These are phyloP conservation scores for Tricholomella constricta DNA, from an alignment of 768 basidiomycete species.

Conservation along the genomic window DNA sequence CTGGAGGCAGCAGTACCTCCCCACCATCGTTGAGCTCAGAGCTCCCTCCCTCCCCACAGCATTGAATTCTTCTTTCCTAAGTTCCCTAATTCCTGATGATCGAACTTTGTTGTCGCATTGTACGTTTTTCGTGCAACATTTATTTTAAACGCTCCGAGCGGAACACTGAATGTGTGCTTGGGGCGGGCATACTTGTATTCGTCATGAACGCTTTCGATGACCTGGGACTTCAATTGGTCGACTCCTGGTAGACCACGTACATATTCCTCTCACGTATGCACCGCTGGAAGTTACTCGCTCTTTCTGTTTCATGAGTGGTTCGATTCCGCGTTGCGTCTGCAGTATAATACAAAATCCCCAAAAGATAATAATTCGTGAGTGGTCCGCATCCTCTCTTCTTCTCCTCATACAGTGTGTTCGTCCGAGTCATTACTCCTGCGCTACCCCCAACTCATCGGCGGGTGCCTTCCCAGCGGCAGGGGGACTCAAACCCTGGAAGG, in stretches of 20 bases:
- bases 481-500: constrained; percentile 9
- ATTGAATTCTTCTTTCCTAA: neutral
- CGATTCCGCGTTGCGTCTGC: no score
- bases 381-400: no score
- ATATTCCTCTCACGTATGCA: neutral
- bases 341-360: no score
- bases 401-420: no score
- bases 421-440: neutral
- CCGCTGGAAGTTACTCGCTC: no score
- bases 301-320: no score
- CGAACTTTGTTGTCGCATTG: constrained; percentile 6
- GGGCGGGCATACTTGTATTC: neutral
- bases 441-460: neutral
- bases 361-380: no score
- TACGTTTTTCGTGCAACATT: constrained; percentile 21
- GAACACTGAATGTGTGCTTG: neutral
- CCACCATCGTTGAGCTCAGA: constrained; percentile 14
- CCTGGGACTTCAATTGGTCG: constrained; percentile 2
- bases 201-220: neutral
- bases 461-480: constrained; percentile 2
- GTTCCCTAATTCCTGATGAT: neutral
- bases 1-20: constrained; percentile 6
- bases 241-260: neutral
- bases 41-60: constrained; percentile 10
- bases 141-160: constrained; percentile 10